Evolutionary conservation across 495 filamentous ascomycete species (phyloP), one percentile per base, ranked within the genome.

Genomic region (Podospora conica): DNA sequence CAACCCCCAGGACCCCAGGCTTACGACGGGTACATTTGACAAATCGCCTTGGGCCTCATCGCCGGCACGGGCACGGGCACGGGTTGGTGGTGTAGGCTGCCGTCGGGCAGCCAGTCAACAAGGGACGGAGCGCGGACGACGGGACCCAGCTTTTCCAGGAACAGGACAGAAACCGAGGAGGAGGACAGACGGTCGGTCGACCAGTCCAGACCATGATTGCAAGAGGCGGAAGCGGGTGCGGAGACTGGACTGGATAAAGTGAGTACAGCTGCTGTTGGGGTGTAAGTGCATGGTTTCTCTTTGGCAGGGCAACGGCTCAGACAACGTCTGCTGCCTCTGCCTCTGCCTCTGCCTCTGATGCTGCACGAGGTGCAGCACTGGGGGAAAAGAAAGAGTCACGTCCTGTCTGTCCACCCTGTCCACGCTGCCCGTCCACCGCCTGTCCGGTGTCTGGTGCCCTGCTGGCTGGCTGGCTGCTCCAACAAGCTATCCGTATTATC

Each of bases 271-370:
- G 18, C 28, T 21, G 7, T 23, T 48, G 27, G n/a, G 18, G 61
- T 68, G 67, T 71, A 69, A 68, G 67, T 66, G 63, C 55, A 67
- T 33, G 55, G 31, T 29, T 66, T 70, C 63, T 53, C 62, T 67
- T 70, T 70, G 64, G 57, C 70, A 65, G 58, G 61, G 64, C 64
- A 66, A 64, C 58, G 57, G 10, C 27, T 12, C 9, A 25, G 27
- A 29, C 58, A 27, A 27, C 27, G 58, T 31, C 24, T 59, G 59
- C 33, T 64, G 31, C 48, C 33, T n/a, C n/a, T n/a, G n/a, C n/a
- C n/a, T n/a, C n/a, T n/a, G n/a, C n/a, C n/a, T n/a, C 33, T 64
- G 31, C 48, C 33, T 67, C 25, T 60, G 58, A 20, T 55, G 57
- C 48, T 48, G 29, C 65, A 48, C 15, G 27, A 40, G 40, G 53